Percentiles rank a stretch among this genome's conserved stretches.
These are phyloP conservation scores for Boletus vermiculosoides DNA, from an alignment of 768 basidiomycete genomes.

Conservation along the genomic window DNA sequence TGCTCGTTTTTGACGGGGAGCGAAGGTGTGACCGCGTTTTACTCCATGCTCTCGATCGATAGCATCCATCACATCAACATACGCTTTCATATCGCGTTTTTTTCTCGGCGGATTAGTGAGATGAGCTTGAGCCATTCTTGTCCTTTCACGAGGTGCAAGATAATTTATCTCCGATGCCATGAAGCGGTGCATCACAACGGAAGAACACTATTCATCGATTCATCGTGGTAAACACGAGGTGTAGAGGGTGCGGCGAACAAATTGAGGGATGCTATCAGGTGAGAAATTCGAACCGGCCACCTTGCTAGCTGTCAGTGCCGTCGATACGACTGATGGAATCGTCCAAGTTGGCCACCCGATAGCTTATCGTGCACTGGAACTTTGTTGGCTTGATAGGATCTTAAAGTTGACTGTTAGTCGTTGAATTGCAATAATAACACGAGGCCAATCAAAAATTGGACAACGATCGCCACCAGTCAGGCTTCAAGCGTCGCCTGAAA, in stretches of 20 bases:
- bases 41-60: background rate
- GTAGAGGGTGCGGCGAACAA: constrained; percentile 14
- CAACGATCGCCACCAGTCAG: constrained; percentile 20
- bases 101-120: constrained; percentile 19
- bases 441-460: constrained; percentile 18
- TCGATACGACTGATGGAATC: constrained; percentile 4
- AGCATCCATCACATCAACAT: constrained; percentile 2
- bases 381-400: constrained; percentile 14
- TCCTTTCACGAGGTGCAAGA: constrained; percentile 17
- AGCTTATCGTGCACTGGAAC: background rate
- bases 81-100: constrained; percentile 2
- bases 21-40: background rate
- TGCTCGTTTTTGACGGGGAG: constrained; percentile 6
- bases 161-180: constrained; percentile 31
- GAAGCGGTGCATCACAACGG: constrained; percentile 27
- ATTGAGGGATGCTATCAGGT: constrained; percentile 11
- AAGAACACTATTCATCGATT: constrained; percentile 18
- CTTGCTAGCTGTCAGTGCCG: constrained; percentile 13
- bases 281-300: constrained; percentile 11
- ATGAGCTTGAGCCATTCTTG: constrained; percentile 20
- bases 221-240: constrained; percentile 37
- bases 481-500: constrained; percentile 19
- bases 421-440: constrained; percentile 16
- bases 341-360: constrained; percentile 4
- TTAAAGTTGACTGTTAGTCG: constrained; percentile 14